These are phyloP conservation scores for Triangularia setosa DNA, from an alignment of 2,329 filamentous ascomycete genomes.

Conservation along the genomic window DNA sequence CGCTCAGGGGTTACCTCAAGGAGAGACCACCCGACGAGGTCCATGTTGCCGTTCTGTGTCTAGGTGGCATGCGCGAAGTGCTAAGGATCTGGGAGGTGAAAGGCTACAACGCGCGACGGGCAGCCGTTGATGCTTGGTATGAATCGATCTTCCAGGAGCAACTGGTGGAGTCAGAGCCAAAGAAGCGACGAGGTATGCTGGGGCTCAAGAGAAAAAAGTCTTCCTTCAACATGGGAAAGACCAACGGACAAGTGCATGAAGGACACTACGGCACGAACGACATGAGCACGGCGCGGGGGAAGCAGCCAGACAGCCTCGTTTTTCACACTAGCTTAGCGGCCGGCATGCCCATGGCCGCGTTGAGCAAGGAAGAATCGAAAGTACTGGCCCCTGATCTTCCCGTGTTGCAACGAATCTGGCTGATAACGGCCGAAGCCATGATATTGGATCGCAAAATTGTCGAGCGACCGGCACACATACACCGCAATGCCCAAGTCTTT, in stretches of 20 bases:
- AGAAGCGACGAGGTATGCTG: constrained; percentile 50
- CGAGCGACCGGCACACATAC: constrained; percentile 55
- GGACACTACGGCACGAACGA: constrained; percentile 12
- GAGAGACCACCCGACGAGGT: constrained; percentile 61
- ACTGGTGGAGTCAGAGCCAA: constrained; percentile 39
- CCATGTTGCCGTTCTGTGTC: constrained; percentile 55
- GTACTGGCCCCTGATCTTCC: constrained; percentile 53
- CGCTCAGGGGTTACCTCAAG: constrained; percentile 59
- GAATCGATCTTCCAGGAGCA: constrained; percentile 46
- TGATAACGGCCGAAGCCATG: constrained; percentile 58
- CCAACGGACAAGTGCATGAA: constrained; percentile 18
- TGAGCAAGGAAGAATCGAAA: constrained; percentile 48
- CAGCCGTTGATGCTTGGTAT: constrained; percentile 59
- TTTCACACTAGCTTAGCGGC: constrained; percentile 57
- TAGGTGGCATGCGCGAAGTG: constrained; percentile 60
- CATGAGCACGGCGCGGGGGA: constrained; percentile 25
- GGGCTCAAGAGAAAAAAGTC: constrained; percentile 58
- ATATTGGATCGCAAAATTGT: constrained; percentile 59
- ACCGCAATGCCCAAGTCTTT: constrained; percentile 59
- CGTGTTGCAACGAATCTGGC: constrained; percentile 57
- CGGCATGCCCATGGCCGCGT: constrained; percentile 59
- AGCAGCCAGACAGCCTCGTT: constrained; percentile 40
- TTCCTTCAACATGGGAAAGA: constrained; percentile 34
- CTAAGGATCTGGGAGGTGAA: constrained; percentile 64
- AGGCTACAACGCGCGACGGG: constrained; percentile 58